Evolutionary conservation across 75 land plant species (phyloP), one percentile per base, ranked within the genome.

Genomic region (Ceratopteris richardii): DNA sequence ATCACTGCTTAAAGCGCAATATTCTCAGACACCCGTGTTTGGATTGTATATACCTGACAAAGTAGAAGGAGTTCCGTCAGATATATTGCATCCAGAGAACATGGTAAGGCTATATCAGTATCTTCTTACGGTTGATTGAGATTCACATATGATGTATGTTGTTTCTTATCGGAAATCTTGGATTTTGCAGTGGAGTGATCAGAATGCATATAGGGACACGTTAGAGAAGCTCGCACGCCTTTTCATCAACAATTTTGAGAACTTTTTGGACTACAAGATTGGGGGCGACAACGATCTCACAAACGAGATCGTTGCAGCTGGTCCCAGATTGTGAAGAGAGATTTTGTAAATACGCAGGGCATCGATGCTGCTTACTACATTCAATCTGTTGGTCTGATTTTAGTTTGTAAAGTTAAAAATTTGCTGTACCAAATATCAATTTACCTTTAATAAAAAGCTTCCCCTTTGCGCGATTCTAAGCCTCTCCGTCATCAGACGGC

Each of bases 101-200:
- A 76, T 77, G 54, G 95, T 89, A 59, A 62, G 81, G 43, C 16
- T 2, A 21, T 19, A 43, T n/a, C n/a, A n/a, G n/a, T n/a, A n/a
- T n/a, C n/a, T n/a, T n/a, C n/a, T n/a, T n/a, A n/a, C n/a, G n/a
- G n/a, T n/a, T n/a, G n/a, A n/a, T n/a, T n/a, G n/a, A n/a, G n/a
- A n/a, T n/a, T n/a, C n/a, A n/a, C n/a, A n/a, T n/a, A n/a, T n/a
- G n/a, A n/a, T n/a, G n/a, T n/a, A n/a, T n/a, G n/a, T n/a, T n/a
- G n/a, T n/a, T n/a, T n/a, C n/a, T n/a, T n/a, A n/a, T n/a, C n/a
- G n/a, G n/a, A n/a, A n/a, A n/a, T n/a, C n/a, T n/a, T n/a, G n/a
- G n/a, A n/a, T n/a, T 50, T n/a, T 29, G 56, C 80, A 87, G 92
- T 87, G 92, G 92, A 17, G 58, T n/a, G 85, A 87, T 61, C 85